Conservation (phyloP, 495 filamentous ascomycete genomes). For the Tuber melanosporum region DNA sequence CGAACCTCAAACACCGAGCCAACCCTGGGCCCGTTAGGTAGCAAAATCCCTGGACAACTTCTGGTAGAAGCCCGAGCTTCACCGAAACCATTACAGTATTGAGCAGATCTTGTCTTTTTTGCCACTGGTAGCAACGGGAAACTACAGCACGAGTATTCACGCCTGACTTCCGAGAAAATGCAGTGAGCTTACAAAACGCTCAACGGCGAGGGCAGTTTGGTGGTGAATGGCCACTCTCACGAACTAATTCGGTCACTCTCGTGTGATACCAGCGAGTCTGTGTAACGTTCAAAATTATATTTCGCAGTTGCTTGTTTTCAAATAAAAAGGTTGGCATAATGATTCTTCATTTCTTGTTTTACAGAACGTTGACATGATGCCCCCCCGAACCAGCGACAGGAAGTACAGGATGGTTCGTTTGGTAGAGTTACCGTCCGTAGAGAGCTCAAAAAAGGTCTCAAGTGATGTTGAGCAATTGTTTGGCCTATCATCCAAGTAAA, state of each 20-base stretch:
- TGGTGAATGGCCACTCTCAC: background rate
- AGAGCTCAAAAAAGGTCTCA: too few species aligned
- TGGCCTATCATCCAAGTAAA: too few species aligned
- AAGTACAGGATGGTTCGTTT: too few species aligned
- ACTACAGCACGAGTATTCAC: background rate
- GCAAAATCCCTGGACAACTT: background rate
- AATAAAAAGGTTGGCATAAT: background rate
- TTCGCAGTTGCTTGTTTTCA: background rate
- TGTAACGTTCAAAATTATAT: background rate
- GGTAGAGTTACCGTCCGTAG: too few species aligned
- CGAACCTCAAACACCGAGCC: background rate
- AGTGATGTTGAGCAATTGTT: too few species aligned
- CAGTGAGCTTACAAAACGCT: background rate
- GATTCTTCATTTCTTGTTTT: background rate
- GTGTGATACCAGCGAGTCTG: background rate
- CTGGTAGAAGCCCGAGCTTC: background rate
- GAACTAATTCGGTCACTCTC: background rate
- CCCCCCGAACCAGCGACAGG: too few species aligned
- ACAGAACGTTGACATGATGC: too few species aligned
- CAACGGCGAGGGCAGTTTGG: background rate
- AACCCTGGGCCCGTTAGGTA: background rate
- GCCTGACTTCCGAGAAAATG: background rate
- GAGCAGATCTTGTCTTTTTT: background rate
- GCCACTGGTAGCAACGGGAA: background rate
- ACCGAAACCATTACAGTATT: background rate